These are phyloP conservation scores for Centrapalus pauciflorus DNA, from an alignment of 129 eudicot species.

Conservation along the genomic window DNA sequence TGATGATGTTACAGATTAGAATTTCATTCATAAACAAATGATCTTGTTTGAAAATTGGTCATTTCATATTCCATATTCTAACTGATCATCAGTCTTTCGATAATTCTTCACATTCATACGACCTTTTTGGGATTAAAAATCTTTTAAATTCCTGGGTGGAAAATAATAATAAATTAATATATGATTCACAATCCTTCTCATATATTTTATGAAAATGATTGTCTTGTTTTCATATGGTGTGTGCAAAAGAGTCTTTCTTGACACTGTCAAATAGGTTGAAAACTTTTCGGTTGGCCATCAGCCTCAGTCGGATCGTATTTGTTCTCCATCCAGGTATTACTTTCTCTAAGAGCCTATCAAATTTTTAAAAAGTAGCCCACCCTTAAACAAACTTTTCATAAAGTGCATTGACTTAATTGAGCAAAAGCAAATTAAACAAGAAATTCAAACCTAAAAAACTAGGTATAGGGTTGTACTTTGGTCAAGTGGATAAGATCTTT, in stretches of 20 bases:
- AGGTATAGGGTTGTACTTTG: neutral
- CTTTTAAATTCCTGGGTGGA: constrained; percentile 22
- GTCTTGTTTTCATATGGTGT: constrained; percentile 10
- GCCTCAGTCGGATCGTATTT: neutral
- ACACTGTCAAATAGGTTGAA: constrained; percentile 30
- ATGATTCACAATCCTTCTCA: constrained; percentile 26
- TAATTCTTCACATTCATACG: constrained; percentile 31
- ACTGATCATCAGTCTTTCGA: neutral
- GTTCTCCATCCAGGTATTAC: constrained; percentile 35
- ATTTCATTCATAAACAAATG: constrained; percentile 7
- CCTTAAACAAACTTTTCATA: constrained; percentile 1
- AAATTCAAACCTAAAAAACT: constrained; percentile 29
- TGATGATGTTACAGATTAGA: constrained; percentile 9
- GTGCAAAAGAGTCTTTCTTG: constrained; percentile 11
- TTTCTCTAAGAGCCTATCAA: constrained; percentile 20
- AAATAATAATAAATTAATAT: constrained; percentile 20
- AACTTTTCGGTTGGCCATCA: constrained; percentile 14
- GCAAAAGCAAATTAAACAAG: constrained; percentile 2
- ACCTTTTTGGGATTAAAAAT: neutral
- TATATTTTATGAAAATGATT: neutral
- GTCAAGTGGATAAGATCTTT: constrained; percentile 2
- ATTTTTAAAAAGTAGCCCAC: constrained; percentile 28
- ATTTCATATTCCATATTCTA: constrained; percentile 35
- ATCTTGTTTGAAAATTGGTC: constrained; percentile 19
- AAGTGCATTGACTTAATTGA: constrained; percentile 23